Evolutionary conservation across 2,329 filamentous ascomycete genomes (phyloP).

Genomic region (Neonectria coccinea): DNA sequence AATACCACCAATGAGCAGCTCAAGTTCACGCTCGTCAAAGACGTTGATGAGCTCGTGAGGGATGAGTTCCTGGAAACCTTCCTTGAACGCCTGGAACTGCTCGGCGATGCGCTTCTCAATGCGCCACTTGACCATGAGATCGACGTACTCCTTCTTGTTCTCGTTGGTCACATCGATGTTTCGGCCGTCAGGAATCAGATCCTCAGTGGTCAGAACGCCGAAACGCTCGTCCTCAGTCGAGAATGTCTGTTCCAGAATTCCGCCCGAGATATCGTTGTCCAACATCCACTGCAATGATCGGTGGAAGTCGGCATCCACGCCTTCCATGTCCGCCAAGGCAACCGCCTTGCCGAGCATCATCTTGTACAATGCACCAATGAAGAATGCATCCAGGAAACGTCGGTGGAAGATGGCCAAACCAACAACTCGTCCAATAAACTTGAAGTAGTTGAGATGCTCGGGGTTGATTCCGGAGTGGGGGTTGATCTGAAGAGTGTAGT

Average conservation of each 20-base stretch:
- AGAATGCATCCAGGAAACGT: slow-evolving; percentile 97
- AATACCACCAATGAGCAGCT: slow-evolving; percentile 96
- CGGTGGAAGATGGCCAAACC: slow-evolving; percentile 98
- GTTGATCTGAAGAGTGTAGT: slow-evolving; percentile 99
- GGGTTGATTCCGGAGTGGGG: slow-evolving; percentile 99
- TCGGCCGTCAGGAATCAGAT: slow-evolving; percentile 89
- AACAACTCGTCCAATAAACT: slow-evolving; percentile 98
- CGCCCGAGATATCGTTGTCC: slow-evolving; percentile 94
- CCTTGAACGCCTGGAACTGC: slow-evolving; percentile 98
- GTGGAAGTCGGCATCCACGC: slow-evolving; percentile 98
- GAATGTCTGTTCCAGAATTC: slow-evolving; percentile 94
- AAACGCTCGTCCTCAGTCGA: slow-evolving; percentile 98
- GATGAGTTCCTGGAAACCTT: slow-evolving; percentile 97
- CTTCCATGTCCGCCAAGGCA: slow-evolving; percentile 94
- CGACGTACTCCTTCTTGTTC: slow-evolving; percentile 99
- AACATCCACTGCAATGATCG: slow-evolving; percentile 96
- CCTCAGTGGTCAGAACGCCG: slow-evolving; percentile 92
- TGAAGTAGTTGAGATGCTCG: slow-evolving; percentile 99
- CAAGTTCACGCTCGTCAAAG: slow-evolving; percentile 96
- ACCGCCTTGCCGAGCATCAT: slow-evolving; percentile 98
- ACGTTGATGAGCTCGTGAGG: slow-evolving; percentile 97
- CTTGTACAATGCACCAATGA: slow-evolving; percentile 99
- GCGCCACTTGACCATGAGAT: slow-evolving; percentile 98
- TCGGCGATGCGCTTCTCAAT: slow-evolving; percentile 98
- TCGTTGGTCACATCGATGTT: slow-evolving; percentile 97